Evolutionary conservation across 2,329 filamentous ascomycete species (phyloP).

Genomic region (Exophiala xenobiotica): DNA sequence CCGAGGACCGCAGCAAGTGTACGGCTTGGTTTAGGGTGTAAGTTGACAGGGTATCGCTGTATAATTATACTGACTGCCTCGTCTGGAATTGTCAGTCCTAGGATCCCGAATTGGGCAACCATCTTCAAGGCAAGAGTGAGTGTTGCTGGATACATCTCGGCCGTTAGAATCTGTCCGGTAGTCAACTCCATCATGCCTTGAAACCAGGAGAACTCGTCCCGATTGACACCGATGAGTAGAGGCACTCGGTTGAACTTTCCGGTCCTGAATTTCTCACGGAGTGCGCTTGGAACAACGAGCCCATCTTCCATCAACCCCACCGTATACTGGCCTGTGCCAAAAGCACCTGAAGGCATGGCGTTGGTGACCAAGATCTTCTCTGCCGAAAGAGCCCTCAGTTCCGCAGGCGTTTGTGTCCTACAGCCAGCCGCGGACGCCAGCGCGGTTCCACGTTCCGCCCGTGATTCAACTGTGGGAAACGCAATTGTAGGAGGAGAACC

Average conservation of each 20-base stretch:
- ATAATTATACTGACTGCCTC: neutral
- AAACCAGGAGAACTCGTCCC: conserved; percentile 11
- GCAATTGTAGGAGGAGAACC: conserved; percentile 2
- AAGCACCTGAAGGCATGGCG: neutral
- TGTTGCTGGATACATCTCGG: conserved; percentile 5
- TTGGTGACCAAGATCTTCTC: neutral
- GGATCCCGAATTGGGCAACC: neutral
- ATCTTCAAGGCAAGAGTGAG: neutral
- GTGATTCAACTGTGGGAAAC: neutral
- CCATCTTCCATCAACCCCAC: conserved; percentile 6
- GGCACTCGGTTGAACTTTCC: conserved; percentile 3
- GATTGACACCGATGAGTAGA: conserved; percentile 4
- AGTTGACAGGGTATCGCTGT: neutral
- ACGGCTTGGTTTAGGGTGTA: neutral
- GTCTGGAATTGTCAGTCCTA: neutral
- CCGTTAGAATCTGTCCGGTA: neutral
- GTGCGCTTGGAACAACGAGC: neutral
- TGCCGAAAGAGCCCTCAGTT: neutral
- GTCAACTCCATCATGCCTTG: conserved; percentile 4
- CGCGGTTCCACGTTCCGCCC: neutral
- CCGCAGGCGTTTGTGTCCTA: neutral
- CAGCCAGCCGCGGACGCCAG: conserved; percentile 4
- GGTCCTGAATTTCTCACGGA: neutral
- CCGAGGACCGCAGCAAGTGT: conserved; percentile 4
- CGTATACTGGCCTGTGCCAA: conserved; percentile 1